A percentile compares a stretch with the other conserved stretches of the same genome.
Conservation (phyloP, 768 basidiomycete species). For the Serendipita vermifera region DNA sequence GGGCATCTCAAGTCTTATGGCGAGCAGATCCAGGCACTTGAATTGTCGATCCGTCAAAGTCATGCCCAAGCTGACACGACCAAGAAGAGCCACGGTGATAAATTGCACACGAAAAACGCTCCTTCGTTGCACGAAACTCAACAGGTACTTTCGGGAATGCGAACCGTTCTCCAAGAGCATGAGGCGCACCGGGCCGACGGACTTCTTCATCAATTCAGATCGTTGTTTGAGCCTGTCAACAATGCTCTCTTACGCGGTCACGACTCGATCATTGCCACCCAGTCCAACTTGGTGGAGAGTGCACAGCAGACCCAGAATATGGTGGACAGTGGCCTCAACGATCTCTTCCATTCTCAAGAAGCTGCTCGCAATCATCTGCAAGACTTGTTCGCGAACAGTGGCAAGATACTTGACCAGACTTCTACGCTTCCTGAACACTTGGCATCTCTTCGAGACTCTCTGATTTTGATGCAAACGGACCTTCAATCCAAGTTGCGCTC, state of each 20-base stretch:
- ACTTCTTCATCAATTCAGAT: not conserved
- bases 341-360: constrained; percentile 7
- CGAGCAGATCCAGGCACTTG: not conserved
- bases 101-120: not conserved
- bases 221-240: not conserved
- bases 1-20: no score
- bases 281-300: not conserved
- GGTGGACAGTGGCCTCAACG: not conserved
- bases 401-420: constrained; percentile 1
- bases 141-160: no score
- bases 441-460: constrained; percentile 14
- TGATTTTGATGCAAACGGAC: constrained; percentile 31
- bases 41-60: no score
- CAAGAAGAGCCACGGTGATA: not conserved
- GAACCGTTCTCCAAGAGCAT: no score
- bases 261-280: not conserved
- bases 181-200: not conserved
- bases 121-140: not conserved
- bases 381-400: constrained; percentile 6
- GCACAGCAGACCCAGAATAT: constrained; percentile 3
- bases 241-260: no score
- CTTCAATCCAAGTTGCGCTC: constrained; percentile 31
- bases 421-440: constrained; percentile 2
- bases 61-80: not conserved
- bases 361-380: not conserved